Percentiles rank a stretch among this genome's conserved stretches.
These are phyloP conservation scores for Phytophthora tentaculata DNA, from an alignment of 352 stramenopile genomes.

Conservation along the genomic window DNA sequence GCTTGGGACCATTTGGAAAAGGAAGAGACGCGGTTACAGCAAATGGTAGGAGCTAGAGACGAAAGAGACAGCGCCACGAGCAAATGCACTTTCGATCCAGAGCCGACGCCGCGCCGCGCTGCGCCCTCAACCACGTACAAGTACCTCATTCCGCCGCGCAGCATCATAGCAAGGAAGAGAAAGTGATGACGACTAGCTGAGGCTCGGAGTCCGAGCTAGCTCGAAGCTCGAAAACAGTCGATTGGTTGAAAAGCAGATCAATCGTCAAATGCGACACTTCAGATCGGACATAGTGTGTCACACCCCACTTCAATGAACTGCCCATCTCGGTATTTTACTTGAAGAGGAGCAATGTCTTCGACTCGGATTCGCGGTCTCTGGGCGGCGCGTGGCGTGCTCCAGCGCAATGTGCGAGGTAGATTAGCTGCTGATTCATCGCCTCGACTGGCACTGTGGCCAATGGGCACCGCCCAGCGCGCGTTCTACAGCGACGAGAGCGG, in stretches of 20 bases:
- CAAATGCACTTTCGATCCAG: background rate
- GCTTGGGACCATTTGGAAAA: conserved; percentile 7
- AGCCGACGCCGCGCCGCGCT: conserved; percentile 13
- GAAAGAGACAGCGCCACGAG: conserved; percentile 16
- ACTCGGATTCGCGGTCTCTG: conserved; percentile 14
- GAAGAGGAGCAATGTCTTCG: conserved; percentile 8
- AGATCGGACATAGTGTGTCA: conserved; percentile 1
- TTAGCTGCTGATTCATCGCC: background rate
- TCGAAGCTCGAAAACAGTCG: too few relatives aligned
- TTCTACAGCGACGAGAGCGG: conserved; percentile 1
- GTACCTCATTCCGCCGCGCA: conserved; percentile 68
- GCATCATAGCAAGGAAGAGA: conserved; percentile 42
- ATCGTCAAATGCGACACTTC: conserved; percentile 1
- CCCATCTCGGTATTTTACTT: background rate
- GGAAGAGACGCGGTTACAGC: conserved; percentile 2
- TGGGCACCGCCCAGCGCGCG: background rate
- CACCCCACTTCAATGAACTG: conserved; percentile 9
- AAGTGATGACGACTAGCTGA: background rate
- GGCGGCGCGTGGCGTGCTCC: conserved; percentile 17
- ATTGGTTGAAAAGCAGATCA: too few relatives aligned
- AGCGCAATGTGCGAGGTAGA: background rate
- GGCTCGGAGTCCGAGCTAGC: too few relatives aligned
- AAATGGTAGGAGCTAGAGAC: conserved; percentile 7
- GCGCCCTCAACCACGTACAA: conserved; percentile 20
- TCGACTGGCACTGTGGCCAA: background rate